These are phyloP conservation scores for Fusarium newnesense DNA, from an alignment of 2,329 filamentous ascomycete species.

Conservation along the genomic window DNA sequence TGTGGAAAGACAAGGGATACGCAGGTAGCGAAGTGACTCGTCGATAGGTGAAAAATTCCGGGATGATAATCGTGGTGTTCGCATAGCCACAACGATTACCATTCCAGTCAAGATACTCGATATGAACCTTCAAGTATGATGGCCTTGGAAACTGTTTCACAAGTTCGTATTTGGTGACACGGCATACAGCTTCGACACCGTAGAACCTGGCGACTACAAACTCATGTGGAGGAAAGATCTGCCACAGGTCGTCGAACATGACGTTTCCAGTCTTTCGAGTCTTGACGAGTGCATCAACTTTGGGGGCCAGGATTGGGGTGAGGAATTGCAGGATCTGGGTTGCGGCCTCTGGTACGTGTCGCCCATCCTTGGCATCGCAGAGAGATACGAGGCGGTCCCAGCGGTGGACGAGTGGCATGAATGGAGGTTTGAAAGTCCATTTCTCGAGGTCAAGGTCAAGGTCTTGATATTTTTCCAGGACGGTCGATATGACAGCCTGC, in stretches of 20 bases:
- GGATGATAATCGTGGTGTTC: conserved; percentile 39
- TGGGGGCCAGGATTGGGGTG: conserved; percentile 43
- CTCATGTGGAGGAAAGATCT: conserved; percentile 49
- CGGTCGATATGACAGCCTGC: not conserved
- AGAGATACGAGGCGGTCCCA: conserved; percentile 7
- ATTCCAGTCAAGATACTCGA: conserved; percentile 53
- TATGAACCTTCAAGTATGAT: conserved; percentile 39
- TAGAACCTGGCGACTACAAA: conserved; percentile 47
- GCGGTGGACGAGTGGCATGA: conserved; percentile 21
- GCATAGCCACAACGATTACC: conserved; percentile 46
- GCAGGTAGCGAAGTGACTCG: conserved; percentile 44
- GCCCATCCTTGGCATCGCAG: not conserved
- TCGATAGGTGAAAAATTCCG: conserved; percentile 41
- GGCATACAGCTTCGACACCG: conserved; percentile 50
- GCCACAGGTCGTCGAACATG: conserved; percentile 47
- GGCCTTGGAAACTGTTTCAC: too few species aligned
- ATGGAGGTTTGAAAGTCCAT: conserved; percentile 21
- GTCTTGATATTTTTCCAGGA: conserved; percentile 12
- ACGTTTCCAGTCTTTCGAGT: conserved; percentile 47
- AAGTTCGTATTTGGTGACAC: conserved; percentile 46
- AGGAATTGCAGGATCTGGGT: conserved; percentile 45
- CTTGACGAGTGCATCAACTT: conserved; percentile 40
- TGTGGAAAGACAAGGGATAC: conserved; percentile 45
- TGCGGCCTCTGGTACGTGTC: not conserved
- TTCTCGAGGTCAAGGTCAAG: conserved; percentile 9